A percentile compares a stretch with the other conserved stretches of the same genome.
phyloP scores from a whole-genome alignment of 139 green algal genomes.

The Volvox reticuliferus region DNA sequence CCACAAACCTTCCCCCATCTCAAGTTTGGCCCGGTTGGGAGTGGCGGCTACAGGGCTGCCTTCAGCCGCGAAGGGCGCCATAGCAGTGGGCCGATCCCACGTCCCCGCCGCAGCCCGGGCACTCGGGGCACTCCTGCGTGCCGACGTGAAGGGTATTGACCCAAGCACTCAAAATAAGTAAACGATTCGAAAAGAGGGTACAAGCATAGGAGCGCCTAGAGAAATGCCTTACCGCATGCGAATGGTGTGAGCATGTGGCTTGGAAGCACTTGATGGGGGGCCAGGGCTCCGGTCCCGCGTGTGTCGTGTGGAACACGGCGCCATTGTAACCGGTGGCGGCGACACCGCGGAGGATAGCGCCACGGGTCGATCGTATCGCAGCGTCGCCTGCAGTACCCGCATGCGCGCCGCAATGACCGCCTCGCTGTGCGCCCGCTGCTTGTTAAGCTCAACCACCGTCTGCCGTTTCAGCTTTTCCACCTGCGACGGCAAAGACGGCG shows the following conservation, averaged over 20 bases:
- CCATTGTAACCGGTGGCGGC: not conserved
- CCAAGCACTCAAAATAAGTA: no score
- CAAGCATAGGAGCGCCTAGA: no score
- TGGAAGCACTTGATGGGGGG: no score
- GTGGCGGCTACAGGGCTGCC: not conserved
- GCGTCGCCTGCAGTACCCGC: constrained; percentile 17
- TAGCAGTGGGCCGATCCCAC: not conserved
- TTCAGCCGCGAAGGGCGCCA: no score
- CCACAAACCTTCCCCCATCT: not conserved
- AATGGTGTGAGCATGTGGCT: no score
- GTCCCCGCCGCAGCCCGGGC: not conserved
- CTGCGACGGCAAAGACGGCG: not conserved
- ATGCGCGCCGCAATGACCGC: not conserved
- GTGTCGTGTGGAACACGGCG: not conserved
- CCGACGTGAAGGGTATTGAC: no score
- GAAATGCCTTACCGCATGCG: no score
- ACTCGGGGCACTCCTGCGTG: not conserved
- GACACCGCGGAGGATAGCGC: not conserved
- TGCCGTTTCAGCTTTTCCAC: constrained; percentile 39
- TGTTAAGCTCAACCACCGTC: constrained; percentile 17
- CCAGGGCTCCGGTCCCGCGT: not conserved
- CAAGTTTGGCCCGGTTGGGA: not conserved
- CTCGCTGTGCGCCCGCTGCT: constrained; percentile 22
- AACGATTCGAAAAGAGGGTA: no score
- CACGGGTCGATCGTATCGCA: constrained; percentile 14